phyloP scores from a whole-genome alignment of 2,329 filamentous ascomycete genomes.

The Gnomoniopsis sp. region DNA sequence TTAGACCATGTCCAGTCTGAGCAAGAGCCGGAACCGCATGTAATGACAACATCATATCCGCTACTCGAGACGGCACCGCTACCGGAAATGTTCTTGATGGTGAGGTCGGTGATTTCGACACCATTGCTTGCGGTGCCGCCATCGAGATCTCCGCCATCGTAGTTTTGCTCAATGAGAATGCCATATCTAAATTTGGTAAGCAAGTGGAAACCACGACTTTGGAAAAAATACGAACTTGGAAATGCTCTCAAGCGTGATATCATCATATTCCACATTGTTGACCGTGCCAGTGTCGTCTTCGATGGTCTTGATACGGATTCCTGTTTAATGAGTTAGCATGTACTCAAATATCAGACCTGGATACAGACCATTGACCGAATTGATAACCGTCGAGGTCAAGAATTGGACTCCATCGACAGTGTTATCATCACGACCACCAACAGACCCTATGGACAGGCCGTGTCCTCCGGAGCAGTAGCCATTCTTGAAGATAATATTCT shows the following conservation, averaged over 20 bases:
- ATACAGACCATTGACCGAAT: slow-evolving; percentile 47
- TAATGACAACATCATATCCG: slow-evolving; percentile 45
- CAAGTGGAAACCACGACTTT: no score
- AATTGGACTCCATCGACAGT: slow-evolving; percentile 49
- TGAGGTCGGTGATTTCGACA: slow-evolving; percentile 51
- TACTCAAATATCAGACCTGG: neutral
- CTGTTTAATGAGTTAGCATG: neutral
- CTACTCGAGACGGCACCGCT: slow-evolving; percentile 31
- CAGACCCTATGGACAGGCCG: slow-evolving; percentile 39
- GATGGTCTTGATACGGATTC: slow-evolving; percentile 46
- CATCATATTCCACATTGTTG: slow-evolving; percentile 29
- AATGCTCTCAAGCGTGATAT: slow-evolving; percentile 14
- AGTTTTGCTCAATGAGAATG: slow-evolving; percentile 40
- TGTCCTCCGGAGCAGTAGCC: slow-evolving; percentile 43
- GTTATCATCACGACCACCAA: slow-evolving; percentile 48
- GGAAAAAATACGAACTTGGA: slow-evolving; percentile 14
- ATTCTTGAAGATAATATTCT: slow-evolving; percentile 43
- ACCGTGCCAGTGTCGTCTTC: slow-evolving; percentile 42
- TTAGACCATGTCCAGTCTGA: slow-evolving; percentile 50
- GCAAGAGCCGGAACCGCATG: slow-evolving; percentile 50
- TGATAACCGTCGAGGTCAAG: slow-evolving; percentile 41
- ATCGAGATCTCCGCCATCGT: slow-evolving; percentile 32
- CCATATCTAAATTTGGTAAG: slow-evolving; percentile 25
- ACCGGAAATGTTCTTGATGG: slow-evolving; percentile 40
- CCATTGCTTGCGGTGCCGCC: slow-evolving; percentile 42